Conservation (phyloP, 129 eudicot genomes). For the Tagetes erecta region DNA sequence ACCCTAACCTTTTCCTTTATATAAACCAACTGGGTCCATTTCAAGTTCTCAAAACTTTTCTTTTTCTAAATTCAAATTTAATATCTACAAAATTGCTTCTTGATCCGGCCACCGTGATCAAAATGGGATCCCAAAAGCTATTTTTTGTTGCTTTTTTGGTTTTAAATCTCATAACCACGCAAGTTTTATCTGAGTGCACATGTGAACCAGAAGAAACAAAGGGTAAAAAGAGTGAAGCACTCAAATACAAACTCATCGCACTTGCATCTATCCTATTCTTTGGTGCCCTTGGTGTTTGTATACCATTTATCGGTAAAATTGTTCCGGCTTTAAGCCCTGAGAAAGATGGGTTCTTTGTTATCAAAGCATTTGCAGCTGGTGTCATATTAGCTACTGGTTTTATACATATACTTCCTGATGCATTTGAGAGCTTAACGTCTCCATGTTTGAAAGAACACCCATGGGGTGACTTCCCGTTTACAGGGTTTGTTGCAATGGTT, state of each 20-base stretch:
- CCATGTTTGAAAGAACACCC: constrained; percentile 40
- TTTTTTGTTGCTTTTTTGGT: constrained; percentile 21
- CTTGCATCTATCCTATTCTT: constrained; percentile 40
- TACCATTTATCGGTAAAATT: constrained; percentile 40
- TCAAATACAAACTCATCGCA: constrained; percentile 43
- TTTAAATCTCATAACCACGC: neutral
- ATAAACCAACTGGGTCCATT: neutral
- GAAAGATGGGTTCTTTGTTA: constrained; percentile 35
- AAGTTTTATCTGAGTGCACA: constrained; percentile 37
- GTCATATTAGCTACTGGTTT: constrained; percentile 56
- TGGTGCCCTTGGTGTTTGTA: constrained; percentile 39
- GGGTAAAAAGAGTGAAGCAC: constrained; percentile 35
- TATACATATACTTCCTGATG: constrained; percentile 54
- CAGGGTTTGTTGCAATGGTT: constrained; percentile 50
- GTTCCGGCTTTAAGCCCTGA: constrained; percentile 39
- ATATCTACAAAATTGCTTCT: neutral
- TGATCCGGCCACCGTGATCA: neutral
- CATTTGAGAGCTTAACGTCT: constrained; percentile 37
- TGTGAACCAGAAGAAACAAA: constrained; percentile 31
- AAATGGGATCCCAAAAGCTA: constrained; percentile 14
- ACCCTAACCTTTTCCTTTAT: neutral
- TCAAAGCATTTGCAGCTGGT: constrained; percentile 59
- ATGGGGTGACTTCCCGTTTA: constrained; percentile 46
- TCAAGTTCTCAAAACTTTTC: neutral
- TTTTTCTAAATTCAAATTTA: neutral